Conservation (phyloP, 306 rosid genomes). For the Cucumis hystrix region DNA sequence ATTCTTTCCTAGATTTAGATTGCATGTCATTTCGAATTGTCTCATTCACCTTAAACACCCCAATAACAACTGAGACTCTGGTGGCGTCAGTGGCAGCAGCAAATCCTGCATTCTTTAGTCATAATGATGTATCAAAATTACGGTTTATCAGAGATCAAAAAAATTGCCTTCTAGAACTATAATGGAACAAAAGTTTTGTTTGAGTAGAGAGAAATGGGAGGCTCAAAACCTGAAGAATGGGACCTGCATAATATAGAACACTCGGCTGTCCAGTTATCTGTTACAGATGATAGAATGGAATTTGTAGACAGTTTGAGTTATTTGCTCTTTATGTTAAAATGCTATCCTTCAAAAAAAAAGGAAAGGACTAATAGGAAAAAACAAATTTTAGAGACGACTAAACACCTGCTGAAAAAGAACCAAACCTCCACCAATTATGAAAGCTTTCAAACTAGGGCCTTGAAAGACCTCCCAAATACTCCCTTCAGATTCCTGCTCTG, state of each 20-base stretch:
- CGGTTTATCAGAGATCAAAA: conserved; percentile 23
- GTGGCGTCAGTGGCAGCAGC: conserved; percentile 94
- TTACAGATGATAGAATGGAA: conserved; percentile 22
- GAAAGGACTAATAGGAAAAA: neutral
- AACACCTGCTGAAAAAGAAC: conserved; percentile 92
- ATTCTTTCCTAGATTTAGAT: conserved; percentile 4
- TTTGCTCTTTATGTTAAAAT: conserved; percentile 6
- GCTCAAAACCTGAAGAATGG: conserved; percentile 75
- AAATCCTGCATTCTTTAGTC: conserved; percentile 79
- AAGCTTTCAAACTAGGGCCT: conserved; percentile 90
- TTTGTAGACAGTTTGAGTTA: conserved; percentile 19
- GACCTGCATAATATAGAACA: conserved; percentile 88
- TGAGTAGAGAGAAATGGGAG: conserved; percentile 3
- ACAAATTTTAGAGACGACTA: conserved; percentile 9
- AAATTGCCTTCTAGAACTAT: conserved; percentile 57
- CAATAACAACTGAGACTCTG: conserved; percentile 84
- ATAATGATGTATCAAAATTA: conserved; percentile 1
- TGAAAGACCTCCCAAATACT: conserved; percentile 85
- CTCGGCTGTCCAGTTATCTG: conserved; percentile 99
- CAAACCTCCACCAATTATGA: conserved; percentile 73
- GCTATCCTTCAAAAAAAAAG: neutral
- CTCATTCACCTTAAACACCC: conserved; percentile 66
- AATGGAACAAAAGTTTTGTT: conserved; percentile 1
- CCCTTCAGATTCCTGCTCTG: conserved; percentile 64
- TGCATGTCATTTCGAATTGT: neutral